phyloP scores from a whole-genome alignment of 768 basidiomycete genomes.

The Russula ochroleuca region DNA sequence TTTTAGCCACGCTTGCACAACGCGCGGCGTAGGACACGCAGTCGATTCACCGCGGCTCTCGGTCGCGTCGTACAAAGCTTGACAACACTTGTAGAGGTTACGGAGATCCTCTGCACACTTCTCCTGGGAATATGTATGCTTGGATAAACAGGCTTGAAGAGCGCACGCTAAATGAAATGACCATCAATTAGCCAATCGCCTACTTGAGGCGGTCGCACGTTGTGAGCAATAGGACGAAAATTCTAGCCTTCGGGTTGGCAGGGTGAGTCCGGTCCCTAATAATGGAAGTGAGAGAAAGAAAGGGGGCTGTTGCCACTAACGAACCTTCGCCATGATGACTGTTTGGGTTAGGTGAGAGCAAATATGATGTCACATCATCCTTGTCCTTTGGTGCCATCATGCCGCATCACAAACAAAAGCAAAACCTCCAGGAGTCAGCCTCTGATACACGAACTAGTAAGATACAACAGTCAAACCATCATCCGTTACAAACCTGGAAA shows the following conservation, averaged over 20 bases:
- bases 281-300: not conserved
- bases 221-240: not conserved
- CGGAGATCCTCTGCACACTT: conserved; percentile 52
- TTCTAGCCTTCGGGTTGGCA: conserved; percentile 27
- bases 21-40: conserved; percentile 54
- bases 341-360: not conserved
- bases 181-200: not conserved
- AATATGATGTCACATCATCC: too few species aligned
- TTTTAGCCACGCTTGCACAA: conserved; percentile 57
- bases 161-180: conserved; percentile 47
- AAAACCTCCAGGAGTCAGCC: too few species aligned
- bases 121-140: conserved; percentile 60
- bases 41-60: conserved; percentile 46
- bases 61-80: conserved; percentile 47
- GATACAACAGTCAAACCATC: too few species aligned
- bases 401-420: too few species aligned
- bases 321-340: conserved; percentile 10
- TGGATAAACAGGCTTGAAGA: conserved; percentile 58
- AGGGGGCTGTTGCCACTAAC: not conserved
- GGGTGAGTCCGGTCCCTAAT: conserved; percentile 16
- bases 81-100: conserved; percentile 59
- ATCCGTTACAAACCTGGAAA: too few species aligned
- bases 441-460: too few species aligned
- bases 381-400: too few species aligned
- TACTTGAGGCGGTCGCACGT: not conserved